Conservation (phyloP, 768 basidiomycete genomes). For the Suillus hirtellus region DNA sequence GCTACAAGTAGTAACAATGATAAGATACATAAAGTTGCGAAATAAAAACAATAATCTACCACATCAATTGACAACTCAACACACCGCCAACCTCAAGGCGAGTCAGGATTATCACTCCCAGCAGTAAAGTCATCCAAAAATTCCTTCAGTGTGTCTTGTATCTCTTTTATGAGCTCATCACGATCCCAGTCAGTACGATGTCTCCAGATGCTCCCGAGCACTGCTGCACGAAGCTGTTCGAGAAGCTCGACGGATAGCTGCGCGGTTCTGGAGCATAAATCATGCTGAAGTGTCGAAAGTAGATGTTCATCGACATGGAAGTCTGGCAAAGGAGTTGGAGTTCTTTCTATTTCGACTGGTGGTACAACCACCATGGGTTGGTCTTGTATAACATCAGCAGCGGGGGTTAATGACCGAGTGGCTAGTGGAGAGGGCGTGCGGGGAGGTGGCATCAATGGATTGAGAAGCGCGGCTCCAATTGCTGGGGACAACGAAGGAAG, state of each 20-base stretch:
- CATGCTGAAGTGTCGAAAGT: constrained; percentile 48
- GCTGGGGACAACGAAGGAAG: neutral
- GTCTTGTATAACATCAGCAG: constrained; percentile 14
- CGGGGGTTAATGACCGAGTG: neutral
- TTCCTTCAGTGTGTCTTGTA: constrained; percentile 54
- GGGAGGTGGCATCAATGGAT: neutral
- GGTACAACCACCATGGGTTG: constrained; percentile 23
- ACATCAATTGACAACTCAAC: neutral
- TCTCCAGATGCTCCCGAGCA: constrained; percentile 80
- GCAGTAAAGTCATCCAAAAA: constrained; percentile 65
- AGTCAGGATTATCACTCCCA: constrained; percentile 18
- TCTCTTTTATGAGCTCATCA: constrained; percentile 57
- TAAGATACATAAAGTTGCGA: constrained; percentile 23
- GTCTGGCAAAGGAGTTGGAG: constrained; percentile 73
- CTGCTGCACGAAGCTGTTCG: constrained; percentile 89
- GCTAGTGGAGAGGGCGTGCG: neutral
- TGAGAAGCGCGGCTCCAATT: neutral
- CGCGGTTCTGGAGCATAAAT: constrained; percentile 55
- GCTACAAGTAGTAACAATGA: neutral
- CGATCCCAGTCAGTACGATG: constrained; percentile 85
- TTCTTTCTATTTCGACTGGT: constrained; percentile 48
- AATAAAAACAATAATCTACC: constrained; percentile 21
- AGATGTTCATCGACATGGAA: constrained; percentile 63
- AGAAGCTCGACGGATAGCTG: constrained; percentile 82
- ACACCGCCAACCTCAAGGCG: constrained; percentile 12